Conservation (phyloP, 345 rosid species). For the Aegle marmelos region DNA sequence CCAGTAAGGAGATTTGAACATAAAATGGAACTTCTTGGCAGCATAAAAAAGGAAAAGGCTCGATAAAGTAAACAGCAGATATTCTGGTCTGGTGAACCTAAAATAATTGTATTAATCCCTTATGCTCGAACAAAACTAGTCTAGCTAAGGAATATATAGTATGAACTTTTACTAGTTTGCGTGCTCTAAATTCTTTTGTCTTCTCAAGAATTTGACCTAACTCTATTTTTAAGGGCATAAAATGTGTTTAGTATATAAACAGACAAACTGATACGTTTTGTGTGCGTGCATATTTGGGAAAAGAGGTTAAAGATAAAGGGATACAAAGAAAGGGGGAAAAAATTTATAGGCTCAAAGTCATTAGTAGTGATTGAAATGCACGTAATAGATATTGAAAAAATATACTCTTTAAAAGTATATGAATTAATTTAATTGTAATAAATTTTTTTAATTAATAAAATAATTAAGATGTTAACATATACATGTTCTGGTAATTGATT, state of each 20-base stretch:
- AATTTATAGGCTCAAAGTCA: slow-evolving; percentile 24
- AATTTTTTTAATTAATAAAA: too few relatives aligned
- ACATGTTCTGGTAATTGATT: too few relatives aligned
- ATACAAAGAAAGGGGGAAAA: not conserved
- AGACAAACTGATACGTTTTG: not conserved
- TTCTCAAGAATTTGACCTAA: not conserved
- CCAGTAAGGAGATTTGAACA: not conserved
- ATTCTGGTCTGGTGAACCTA: not conserved
- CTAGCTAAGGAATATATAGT: too few relatives aligned
- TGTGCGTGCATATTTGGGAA: not conserved
- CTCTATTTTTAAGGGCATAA: not conserved
- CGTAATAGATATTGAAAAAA: slow-evolving; percentile 1
- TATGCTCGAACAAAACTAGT: not conserved
- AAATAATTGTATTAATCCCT: not conserved
- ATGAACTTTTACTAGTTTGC: not conserved
- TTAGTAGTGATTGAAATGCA: slow-evolving; percentile 8
- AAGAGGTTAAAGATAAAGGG: not conserved
- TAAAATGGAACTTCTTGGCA: slow-evolving; percentile 10
- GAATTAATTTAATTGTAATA: too few relatives aligned
- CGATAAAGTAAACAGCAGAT: not conserved
- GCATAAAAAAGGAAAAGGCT: not conserved
- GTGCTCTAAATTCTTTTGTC: not conserved
- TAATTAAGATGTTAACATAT: too few relatives aligned
- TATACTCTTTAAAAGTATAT: too few relatives aligned
- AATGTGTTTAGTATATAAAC: not conserved